Base-by-base conservation (phyloP, 345 rosid genomes). In the Populus alba region DNA sequence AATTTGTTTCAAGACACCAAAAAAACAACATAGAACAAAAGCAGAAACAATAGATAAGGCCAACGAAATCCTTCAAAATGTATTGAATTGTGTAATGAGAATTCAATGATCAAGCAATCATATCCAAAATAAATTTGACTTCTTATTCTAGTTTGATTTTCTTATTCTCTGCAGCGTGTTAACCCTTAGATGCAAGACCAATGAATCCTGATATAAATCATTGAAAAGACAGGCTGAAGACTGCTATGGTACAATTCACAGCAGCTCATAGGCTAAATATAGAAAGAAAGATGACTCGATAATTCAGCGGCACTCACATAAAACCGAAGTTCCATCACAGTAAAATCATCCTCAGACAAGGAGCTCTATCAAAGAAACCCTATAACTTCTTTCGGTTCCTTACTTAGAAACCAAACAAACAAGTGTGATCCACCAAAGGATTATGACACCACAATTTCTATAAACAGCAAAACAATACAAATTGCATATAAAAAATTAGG, bases 1-100 rank as follows among this genome's bases (percentile, higher is more conserved):
- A 76, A 67, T 53, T 63, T 72, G 71, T 51, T 59, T 69, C 78
- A 5, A 74, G 17, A 59, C 67, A 70, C 57, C 45, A 62, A 4
- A 70, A 70, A 51, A 41, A 12, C 9, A 39, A 6, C 31, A 69
- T 41, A 69, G 27, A 39, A 6, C 16, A 9, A 41, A 66, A 20
- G 59, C 16, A 71, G 51, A 27, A 51, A 49, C 29, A 17, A 62
- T 31, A 3, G 15, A 72, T 2, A 55, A 49, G 13, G 71, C 57
- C 35, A 22, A 29, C 11, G 35, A 51, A 20, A 73, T 45, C 35
- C 73, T 61, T 22, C 20, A 72, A 11, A 22, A 6, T 41, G 18
- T 43, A 41, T n/a, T 37, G 16, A 61, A 57, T 12, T 49, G 5
- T 22, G 39, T 8, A 33, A 33, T 38, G 38, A 39, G 53, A 35